Evolutionary conservation across 805 yeast species (phyloP), one percentile per base, ranked within the genome.

Genomic region (Brettanomyces naardenensis): DNA sequence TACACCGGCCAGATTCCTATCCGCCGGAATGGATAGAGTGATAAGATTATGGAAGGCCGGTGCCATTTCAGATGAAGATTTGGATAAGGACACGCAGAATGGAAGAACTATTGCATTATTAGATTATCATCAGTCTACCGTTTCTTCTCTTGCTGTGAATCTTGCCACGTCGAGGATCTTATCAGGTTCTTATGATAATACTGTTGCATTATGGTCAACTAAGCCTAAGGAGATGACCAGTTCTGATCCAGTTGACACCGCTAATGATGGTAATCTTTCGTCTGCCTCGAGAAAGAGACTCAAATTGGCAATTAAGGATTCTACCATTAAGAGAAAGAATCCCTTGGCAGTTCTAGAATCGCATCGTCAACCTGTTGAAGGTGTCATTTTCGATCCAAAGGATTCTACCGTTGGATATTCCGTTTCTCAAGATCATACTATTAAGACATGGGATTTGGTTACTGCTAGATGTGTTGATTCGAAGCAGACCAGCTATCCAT

Each of bases 361-460:
- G 19, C 97, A 90, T 58, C 58, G 73, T 14, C 87, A 80, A 27
- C 95, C 97, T 2, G 97, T 90, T 18, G 92, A 87, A 53, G 94
- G 74, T 28, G 83, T 86, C 19, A 68, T 75, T 11, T 86, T 88
- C 55, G 95, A 85, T 52, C 54, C 66, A 3, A 64, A 66, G 17
- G 97, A 90, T 58, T 45, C 69, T 32, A 74, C 94, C 0, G 95
- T 90, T 4, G 95, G 81, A 9, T 90, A 92, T 61, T 87, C 97
- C 0, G 95, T 85, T 2, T 83, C 97, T 5, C 96, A 88, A 58
- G 97, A 92, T 64, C 98, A 92, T 58, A 78, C 95, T 1, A 78
- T 92, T 46, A 83, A 84, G 53, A 92, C 98, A 0, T 92, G 97
- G 97, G 98, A 92, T 67, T 67, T 92, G 51, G 83, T 86, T 14